Base-by-base conservation (phyloP, 2,329 filamentous ascomycete species). In the Fusarium virguliforme region DNA sequence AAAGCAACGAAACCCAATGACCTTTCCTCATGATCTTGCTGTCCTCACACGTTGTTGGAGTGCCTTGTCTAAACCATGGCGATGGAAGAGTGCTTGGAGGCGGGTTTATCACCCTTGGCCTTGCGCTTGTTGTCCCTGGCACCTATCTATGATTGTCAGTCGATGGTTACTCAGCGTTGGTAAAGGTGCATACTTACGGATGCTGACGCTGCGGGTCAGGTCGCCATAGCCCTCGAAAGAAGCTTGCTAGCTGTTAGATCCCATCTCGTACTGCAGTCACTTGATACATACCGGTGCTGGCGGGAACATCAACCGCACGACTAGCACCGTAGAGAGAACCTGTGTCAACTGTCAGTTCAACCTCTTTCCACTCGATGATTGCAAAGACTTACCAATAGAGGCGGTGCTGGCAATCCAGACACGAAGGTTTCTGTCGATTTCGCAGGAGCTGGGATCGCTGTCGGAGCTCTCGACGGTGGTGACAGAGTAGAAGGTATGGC, bases 1-100 rank as follows among this genome's bases (percentile, higher is more conserved):
- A 32, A 50, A 50, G 46, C 46, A 50, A 50, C 18, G 46, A 50
- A 48, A 50, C 46, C 46, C 46, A 9, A 50, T 50, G 46, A 50
- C n/a, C 46, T 26, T 18, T 30, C 30, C 26, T 32, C 18, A 18
- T 28, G 28, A 32, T 5, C 26, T 18, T 32, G 15, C 12, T 18
- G 1, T 7, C 9, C 26, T 32, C 46, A 32, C 9, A 50, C 15
- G 46, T 50, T 50, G 43, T 48, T 48, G 15, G 30, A 18, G 46
- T 8, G 26, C 30, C 46, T 50, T 12, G 46, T 50, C 46, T 50
- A 50, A 32, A 9, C 46, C 18, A 18, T 18, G 46, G 46, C 18
- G 6, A 4, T 3, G 26, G 18, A 4, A 15, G 15, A 26, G 26
- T 50, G 12, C 24, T 43, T 48, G 15, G 30, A 48, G 3, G 15